Evolutionary conservation across 2,329 filamentous ascomycete species (phyloP), one percentile per base, ranked within the genome.

Genomic region (Paramyrothecium roridum): DNA sequence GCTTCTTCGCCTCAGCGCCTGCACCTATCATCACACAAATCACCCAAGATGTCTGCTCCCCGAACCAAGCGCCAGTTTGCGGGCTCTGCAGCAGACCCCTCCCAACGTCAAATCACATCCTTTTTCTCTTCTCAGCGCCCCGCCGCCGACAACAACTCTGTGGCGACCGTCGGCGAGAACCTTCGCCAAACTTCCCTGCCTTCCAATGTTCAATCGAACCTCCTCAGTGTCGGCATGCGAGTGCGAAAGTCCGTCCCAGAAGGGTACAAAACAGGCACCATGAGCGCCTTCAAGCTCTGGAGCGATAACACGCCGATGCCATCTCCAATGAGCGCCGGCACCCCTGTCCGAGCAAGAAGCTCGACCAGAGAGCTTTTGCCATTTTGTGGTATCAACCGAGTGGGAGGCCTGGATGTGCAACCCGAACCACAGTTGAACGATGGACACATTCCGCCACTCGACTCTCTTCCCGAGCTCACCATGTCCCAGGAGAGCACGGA

Each of bases 181-280:
- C 52, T 65, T 17, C 61, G 63, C 16, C 73, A 76, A 17, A 83
- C 85, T 3, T 64, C 70, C 3, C 77, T 93, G 16, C 86, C 90
- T 1, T 72, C 80, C 22, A 79, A 79, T 8, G 80, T 96, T 33
- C 91, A 96, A 72, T 82, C 92, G 37, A 89, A 89, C 59, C 86
- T 98, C n/a, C 80, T 97, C 46, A 90, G 83, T 65, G 93, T 98
- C 60, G 93, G 93, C 65, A 97, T 97, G 92, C 88, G 93, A 22
- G 83, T 98, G 52, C 89, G 93, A 68, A 98, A 98, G 76, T 90
- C 90, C 12, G 89, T 98, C 8, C 89, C 91, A 1, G 93, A 97
- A 70, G 93, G 93, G 57, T 97, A 97, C 81, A 96, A 96, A 77
- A 96, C 90, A 2, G 71, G 69, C 59, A 64, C 68, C 52, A 75